Conservation (phyloP, 345 rosid genomes). For the Reutealis trisperma region DNA sequence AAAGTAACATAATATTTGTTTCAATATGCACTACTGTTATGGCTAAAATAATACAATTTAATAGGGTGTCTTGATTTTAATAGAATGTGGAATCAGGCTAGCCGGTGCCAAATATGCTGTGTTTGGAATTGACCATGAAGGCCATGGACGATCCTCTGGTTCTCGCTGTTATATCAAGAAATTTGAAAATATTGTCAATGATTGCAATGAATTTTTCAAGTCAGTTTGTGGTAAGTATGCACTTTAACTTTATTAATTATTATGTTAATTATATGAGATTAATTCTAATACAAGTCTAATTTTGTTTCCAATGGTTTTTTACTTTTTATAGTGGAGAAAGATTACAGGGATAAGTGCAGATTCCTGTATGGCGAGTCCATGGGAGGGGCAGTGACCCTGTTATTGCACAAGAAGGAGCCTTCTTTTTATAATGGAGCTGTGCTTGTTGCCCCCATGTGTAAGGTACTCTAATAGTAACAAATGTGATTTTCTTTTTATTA, state of each 20-base stretch:
- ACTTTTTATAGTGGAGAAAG: conserved; percentile 61
- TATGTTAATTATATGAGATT: too few relatives aligned
- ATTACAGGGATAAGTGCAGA: conserved; percentile 69
- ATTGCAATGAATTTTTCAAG: conserved; percentile 72
- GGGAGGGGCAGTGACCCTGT: conserved; percentile 95
- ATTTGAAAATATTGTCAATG: conserved; percentile 64
- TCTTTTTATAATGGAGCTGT: conserved; percentile 83
- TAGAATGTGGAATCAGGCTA: conserved; percentile 82
- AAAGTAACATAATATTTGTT: too few relatives aligned
- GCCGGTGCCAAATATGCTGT: conserved; percentile 79
- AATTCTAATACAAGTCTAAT: background rate
- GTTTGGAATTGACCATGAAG: conserved; percentile 89
- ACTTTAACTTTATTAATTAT: background rate
- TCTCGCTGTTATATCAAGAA: conserved; percentile 93
- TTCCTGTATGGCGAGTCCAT: conserved; percentile 97
- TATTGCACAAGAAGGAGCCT: conserved; percentile 83
- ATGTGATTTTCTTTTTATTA: background rate
- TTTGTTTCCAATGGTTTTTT: background rate
- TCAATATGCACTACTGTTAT: too few relatives aligned
- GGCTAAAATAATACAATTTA: background rate
- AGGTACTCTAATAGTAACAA: conserved; percentile 42
- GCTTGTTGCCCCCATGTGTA: conserved; percentile 98
- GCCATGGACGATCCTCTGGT: conserved; percentile 86
- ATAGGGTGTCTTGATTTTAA: background rate
- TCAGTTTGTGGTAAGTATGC: conserved; percentile 57